phyloP scores from a whole-genome alignment of 345 rosid genomes.

The Gossypium arboreum region DNA sequence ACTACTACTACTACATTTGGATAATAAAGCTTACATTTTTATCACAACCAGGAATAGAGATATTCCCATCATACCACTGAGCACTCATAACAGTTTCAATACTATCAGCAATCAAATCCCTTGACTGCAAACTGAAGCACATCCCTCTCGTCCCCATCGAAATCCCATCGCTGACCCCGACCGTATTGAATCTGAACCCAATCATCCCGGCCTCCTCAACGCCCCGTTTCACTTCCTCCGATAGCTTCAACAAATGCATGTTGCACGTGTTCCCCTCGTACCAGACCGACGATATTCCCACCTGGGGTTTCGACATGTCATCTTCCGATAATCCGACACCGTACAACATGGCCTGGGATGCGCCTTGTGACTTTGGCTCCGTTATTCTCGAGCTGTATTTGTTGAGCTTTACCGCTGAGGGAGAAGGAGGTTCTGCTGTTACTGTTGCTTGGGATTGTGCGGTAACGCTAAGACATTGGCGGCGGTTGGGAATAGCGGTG shows the following conservation, averaged over 20 bases:
- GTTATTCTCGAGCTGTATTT: constrained; percentile 84
- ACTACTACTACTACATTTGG: neutral
- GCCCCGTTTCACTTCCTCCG: constrained; percentile 89
- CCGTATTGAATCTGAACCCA: constrained; percentile 89
- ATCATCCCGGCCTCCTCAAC: constrained; percentile 84
- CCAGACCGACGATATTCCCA: constrained; percentile 95
- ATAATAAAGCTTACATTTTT: constrained; percentile 62
- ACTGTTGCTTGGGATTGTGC: constrained; percentile 46
- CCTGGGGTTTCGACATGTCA: constrained; percentile 77
- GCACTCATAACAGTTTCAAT: constrained; percentile 99
- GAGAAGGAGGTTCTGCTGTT: constrained; percentile 37
- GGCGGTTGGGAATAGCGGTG: constrained; percentile 10
- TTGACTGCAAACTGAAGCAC: constrained; percentile 87
- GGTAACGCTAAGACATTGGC: constrained; percentile 24
- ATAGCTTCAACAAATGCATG: constrained; percentile 75
- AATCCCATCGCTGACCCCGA: constrained; percentile 95
- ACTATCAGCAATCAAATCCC: constrained; percentile 98
- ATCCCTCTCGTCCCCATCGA: constrained; percentile 95
- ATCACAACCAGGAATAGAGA: constrained; percentile 96
- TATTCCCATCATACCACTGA: constrained; percentile 97
- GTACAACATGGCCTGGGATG: constrained; percentile 88
- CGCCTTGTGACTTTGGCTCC: constrained; percentile 95
- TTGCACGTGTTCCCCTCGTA: constrained; percentile 97
- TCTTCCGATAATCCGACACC: constrained; percentile 89
- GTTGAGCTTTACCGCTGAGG: constrained; percentile 49